phyloP scores from a whole-genome alignment of 805 yeast species.

The Pichia gijzeniarum region DNA sequence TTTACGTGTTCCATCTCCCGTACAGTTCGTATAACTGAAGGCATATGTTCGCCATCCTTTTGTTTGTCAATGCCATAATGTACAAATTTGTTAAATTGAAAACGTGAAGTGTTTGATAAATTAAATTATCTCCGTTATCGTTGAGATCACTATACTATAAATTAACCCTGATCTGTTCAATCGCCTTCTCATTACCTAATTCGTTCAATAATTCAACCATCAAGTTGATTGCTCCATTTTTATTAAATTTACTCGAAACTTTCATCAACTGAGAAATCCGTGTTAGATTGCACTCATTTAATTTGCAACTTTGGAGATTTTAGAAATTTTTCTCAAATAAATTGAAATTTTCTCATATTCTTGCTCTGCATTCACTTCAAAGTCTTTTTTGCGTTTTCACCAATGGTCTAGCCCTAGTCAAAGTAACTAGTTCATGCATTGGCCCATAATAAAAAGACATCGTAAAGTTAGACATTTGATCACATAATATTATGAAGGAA shows the following conservation, averaged over 20 bases:
- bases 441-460: slow-evolving; percentile 50
- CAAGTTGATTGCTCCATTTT: slow-evolving; percentile 48
- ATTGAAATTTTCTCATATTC: slow-evolving; percentile 26
- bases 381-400: slow-evolving; percentile 36
- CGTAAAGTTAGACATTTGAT: slow-evolving; percentile 37
- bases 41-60: background rate
- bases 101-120: slow-evolving; percentile 23
- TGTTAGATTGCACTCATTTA: slow-evolving; percentile 31
- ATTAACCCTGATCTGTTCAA: slow-evolving; percentile 28
- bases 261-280: slow-evolving; percentile 36
- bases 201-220: slow-evolving; percentile 48
- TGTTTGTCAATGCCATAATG: background rate
- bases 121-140: slow-evolving; percentile 28
- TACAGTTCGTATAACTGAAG: background rate
- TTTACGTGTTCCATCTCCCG: background rate
- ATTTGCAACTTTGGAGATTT: slow-evolving; percentile 27
- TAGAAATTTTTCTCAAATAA: slow-evolving; percentile 20
- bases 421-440: slow-evolving; percentile 43
- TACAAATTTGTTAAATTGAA: slow-evolving; percentile 26
- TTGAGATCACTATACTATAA: slow-evolving; percentile 18
- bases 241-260: slow-evolving; percentile 33
- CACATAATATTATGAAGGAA: slow-evolving; percentile 37
- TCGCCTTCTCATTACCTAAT: slow-evolving; percentile 43
- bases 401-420: slow-evolving; percentile 40
- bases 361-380: slow-evolving; percentile 29